Percentiles rank a stretch among this genome's conserved stretches.
Evolutionary conservation across 2,329 filamentous ascomycete genomes (phyloP).

Genomic region (Akanthomyces lecanii): DNA sequence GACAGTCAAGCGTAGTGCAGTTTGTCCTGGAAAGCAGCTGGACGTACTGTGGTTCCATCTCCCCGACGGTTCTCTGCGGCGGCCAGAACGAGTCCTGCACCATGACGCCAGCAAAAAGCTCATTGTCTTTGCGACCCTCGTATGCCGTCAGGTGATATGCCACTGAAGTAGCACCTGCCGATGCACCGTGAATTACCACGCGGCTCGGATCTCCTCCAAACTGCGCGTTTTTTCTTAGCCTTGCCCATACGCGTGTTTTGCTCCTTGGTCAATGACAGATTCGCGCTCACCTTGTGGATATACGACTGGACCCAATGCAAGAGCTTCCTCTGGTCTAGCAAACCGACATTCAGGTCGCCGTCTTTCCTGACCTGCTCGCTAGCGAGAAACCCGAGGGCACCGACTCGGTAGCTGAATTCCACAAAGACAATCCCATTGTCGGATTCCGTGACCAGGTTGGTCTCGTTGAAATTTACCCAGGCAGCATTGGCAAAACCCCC

Average conservation of each 20-base stretch:
- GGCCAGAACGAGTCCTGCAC: slow-evolving; percentile 48
- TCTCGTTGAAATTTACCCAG: slow-evolving; percentile 51
- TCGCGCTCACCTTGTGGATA: slow-evolving; percentile 41
- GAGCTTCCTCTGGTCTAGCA: slow-evolving; percentile 58
- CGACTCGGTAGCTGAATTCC: slow-evolving; percentile 61
- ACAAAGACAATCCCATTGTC: slow-evolving; percentile 48
- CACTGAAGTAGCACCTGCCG: slow-evolving; percentile 56
- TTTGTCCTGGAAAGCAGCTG: slow-evolving; percentile 12
- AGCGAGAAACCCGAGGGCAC: slow-evolving; percentile 58
- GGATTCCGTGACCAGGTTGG: slow-evolving; percentile 41
- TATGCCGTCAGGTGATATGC: slow-evolving; percentile 48
- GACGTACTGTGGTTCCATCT: slow-evolving; percentile 44
- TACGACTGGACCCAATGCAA: slow-evolving; percentile 59
- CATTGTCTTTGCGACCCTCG: slow-evolving; percentile 37
- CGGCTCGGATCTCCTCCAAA: slow-evolving; percentile 57
- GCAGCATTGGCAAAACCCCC: slow-evolving; percentile 42
- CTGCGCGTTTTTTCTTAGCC: slow-evolving; percentile 19
- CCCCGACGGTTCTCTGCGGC: slow-evolving; percentile 38
- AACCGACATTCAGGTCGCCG: slow-evolving; percentile 58
- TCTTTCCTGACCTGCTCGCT: slow-evolving; percentile 49
- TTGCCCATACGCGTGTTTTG: neutral
- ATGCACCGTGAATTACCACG: slow-evolving; percentile 58
- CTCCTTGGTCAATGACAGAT: neutral
- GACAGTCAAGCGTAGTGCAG: slow-evolving; percentile 34
- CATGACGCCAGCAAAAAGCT: slow-evolving; percentile 44